A percentile compares a stretch with the other conserved stretches of the same genome.
phyloP scores from a whole-genome alignment of 768 basidiomycete species.

The Tremella mesenterica region DNA sequence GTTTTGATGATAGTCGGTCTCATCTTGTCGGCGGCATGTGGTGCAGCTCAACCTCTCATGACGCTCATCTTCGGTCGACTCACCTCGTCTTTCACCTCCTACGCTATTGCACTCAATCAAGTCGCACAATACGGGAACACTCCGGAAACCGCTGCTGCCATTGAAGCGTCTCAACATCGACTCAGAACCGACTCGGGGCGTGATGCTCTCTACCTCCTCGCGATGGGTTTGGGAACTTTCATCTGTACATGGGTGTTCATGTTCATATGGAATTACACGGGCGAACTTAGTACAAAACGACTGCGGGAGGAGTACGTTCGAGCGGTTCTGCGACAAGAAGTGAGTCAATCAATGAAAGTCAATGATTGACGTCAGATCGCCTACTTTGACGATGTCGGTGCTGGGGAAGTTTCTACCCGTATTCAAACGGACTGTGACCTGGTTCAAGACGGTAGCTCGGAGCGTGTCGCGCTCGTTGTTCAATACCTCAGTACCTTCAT shows the following conservation, averaged over 20 bases:
- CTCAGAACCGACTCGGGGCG: slow-evolving; percentile 27
- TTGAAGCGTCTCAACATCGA: slow-evolving; percentile 14
- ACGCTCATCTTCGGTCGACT: slow-evolving; percentile 62
- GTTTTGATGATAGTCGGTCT: slow-evolving; percentile 62
- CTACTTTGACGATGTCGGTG: slow-evolving; percentile 83
- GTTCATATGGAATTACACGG: slow-evolving; percentile 48
- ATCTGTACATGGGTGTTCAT: slow-evolving; percentile 63
- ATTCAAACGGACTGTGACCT: slow-evolving; percentile 60
- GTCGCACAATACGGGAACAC: slow-evolving; percentile 11
- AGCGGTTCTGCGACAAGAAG: slow-evolving; percentile 67
- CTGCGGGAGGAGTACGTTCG: slow-evolving; percentile 71
- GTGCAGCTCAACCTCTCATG: slow-evolving; percentile 58
- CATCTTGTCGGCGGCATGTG: slow-evolving; percentile 61
- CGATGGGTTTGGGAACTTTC: slow-evolving; percentile 63
- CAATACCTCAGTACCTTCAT: slow-evolving; percentile 58
- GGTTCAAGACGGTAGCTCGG: slow-evolving; percentile 82
- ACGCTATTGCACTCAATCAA: slow-evolving; percentile 14
- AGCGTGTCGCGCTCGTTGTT: slow-evolving; percentile 60
- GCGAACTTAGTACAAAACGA: slow-evolving; percentile 72
- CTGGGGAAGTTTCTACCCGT: slow-evolving; percentile 86
- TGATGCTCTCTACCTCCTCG: slow-evolving; percentile 36
- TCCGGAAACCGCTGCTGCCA: neutral
- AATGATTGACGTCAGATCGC: too few relatives aligned
- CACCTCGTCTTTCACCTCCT: slow-evolving; percentile 41
- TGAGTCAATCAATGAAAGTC: too few relatives aligned